phyloP scores from a whole-genome alignment of 2,329 filamentous ascomycete genomes.

The Diplodia intermedia region DNA sequence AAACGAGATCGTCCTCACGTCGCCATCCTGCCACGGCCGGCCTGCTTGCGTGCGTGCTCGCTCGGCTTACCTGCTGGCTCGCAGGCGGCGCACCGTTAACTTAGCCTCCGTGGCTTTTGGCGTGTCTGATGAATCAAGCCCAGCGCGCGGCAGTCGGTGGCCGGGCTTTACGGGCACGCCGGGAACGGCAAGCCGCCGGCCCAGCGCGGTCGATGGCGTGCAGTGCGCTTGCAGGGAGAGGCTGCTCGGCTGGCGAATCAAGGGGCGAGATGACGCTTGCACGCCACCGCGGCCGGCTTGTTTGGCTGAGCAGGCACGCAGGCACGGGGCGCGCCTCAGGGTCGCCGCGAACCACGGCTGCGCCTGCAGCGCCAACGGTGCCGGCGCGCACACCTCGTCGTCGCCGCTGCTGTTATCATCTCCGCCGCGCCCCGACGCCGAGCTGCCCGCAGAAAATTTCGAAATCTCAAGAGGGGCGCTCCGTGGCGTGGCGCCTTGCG shows the following conservation, averaged over 20 bases:
- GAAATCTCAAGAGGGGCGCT: conserved; percentile 3
- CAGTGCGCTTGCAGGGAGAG: not conserved
- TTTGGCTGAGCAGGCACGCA: not conserved
- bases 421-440: not conserved
- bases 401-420: no score
- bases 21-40: not conserved
- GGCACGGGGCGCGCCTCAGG: not conserved
- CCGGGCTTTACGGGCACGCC: not conserved
- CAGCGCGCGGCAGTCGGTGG: not conserved
- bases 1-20: conserved; percentile 4
- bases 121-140: not conserved
- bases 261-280: not conserved
- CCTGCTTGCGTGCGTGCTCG: not conserved
- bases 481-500: not conserved
- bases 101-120: conserved; percentile 12
- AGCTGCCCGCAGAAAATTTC: conserved; percentile 14
- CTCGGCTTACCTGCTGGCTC: conserved; percentile 28
- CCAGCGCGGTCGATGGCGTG: conserved; percentile 18
- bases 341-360: not conserved
- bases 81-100: not conserved
- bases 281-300: not conserved
- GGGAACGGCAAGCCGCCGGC: conserved; percentile 20
- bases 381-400: not conserved
- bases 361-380: not conserved
- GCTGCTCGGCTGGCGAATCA: conserved; percentile 11